phyloP scores from a whole-genome alignment of 305 asterid genomes.

The Solanum hybrid region DNA sequence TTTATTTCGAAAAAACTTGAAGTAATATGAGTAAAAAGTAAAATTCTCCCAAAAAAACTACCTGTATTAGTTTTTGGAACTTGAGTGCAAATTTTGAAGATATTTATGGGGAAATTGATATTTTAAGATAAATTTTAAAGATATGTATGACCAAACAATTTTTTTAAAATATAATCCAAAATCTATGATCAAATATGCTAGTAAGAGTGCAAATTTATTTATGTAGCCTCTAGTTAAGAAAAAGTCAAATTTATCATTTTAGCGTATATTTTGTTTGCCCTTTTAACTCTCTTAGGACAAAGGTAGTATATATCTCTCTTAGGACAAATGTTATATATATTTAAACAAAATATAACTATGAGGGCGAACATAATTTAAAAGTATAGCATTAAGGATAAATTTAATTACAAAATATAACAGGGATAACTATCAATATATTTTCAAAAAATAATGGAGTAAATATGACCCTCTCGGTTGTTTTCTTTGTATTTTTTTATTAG shows the following conservation, averaged over 20 bases:
- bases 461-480: background rate
- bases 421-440: background rate
- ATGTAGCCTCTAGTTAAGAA: background rate
- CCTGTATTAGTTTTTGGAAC: background rate
- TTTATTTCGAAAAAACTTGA: too few species aligned
- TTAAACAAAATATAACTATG: background rate
- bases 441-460: background rate
- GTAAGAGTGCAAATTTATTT: background rate
- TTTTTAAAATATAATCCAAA: background rate
- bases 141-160: background rate
- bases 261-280: background rate
- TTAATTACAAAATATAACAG: background rate
- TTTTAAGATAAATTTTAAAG: background rate
- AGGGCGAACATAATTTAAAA: background rate
- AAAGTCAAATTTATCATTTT: background rate
- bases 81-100: background rate
- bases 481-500: background rate
- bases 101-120: background rate
- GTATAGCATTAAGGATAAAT: background rate
- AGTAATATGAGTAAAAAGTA: background rate
- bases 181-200: background rate
- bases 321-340: background rate
- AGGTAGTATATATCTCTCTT: background rate
- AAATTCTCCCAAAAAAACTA: background rate
- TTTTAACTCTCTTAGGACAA: background rate